A percentile compares a stretch with the other conserved stretches of the same genome.
These are phyloP conservation scores for Petunia hybrid DNA, from an alignment of 305 asterid species.

Conservation along the genomic window DNA sequence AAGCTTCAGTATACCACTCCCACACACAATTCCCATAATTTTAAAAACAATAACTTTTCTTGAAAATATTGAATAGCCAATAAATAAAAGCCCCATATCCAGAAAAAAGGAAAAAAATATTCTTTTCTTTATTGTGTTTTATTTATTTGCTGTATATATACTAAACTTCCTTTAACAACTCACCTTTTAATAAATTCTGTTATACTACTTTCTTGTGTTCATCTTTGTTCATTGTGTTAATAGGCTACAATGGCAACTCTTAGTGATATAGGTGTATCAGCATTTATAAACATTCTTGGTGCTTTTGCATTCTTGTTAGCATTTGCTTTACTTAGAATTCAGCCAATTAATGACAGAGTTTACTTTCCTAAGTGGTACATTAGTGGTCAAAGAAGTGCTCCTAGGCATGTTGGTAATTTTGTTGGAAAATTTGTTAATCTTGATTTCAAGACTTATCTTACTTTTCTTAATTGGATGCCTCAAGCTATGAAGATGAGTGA, in stretches of 20 bases:
- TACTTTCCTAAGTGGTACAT: conserved; percentile 95
- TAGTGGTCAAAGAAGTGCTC: conserved; percentile 71
- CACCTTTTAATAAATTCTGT: background rate
- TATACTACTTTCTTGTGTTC: no score
- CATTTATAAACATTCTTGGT: conserved; percentile 71
- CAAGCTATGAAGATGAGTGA: conserved; percentile 93
- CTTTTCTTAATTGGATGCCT: conserved; percentile 99
- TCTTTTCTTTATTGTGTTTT: background rate
- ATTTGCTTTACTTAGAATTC: conserved; percentile 86
- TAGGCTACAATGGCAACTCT: conserved; percentile 66
- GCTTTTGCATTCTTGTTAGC: conserved; percentile 85
- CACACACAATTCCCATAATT: background rate
- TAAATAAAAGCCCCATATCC: background rate
- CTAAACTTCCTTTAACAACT: background rate
- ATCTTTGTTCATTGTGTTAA: conserved; percentile 13
- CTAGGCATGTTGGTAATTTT: conserved; percentile 58
- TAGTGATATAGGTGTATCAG: conserved; percentile 90
- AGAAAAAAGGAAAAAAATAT: no score
- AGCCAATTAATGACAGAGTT: conserved; percentile 92
- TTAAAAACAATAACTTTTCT: background rate
- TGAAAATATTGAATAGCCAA: background rate
- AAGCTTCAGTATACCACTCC: background rate
- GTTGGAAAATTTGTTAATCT: conserved; percentile 83
- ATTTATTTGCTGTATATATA: background rate
- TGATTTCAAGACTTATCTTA: conserved; percentile 71